Conservation (phyloP, 345 rosid genomes). For the Hypericum perforatum region DNA sequence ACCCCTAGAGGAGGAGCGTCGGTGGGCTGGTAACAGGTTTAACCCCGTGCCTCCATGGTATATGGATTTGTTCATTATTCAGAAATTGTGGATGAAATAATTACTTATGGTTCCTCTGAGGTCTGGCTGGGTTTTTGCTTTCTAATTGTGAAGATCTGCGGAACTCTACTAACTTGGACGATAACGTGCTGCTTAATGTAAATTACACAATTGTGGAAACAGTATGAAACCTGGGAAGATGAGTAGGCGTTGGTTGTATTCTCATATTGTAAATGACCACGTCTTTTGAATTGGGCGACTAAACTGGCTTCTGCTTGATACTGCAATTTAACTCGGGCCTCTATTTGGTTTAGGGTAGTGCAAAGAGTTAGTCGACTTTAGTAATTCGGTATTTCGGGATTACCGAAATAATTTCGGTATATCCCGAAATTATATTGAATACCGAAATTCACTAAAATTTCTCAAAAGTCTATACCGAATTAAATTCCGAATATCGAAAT, state of each 20-base stretch:
- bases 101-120: conserved; percentile 17
- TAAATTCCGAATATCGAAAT: too few species aligned
- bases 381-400: too few species aligned
- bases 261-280: conserved; percentile 29
- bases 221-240: conserved; percentile 17
- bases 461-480: too few species aligned
- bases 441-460: too few species aligned
- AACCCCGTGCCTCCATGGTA: conserved; percentile 31
- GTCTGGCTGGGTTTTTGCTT: conserved; percentile 13
- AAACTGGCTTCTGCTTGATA: background rate
- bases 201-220: conserved; percentile 21
- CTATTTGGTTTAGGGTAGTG: too few species aligned
- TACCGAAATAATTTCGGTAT: too few species aligned
- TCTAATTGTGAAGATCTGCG: conserved; percentile 10
- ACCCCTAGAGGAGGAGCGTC: too few species aligned
- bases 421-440: too few species aligned
- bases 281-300: conserved; percentile 7
- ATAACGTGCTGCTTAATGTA: conserved; percentile 26
- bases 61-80: conserved; percentile 36
- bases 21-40: conserved; percentile 3
- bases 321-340: too few species aligned
- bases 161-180: conserved; percentile 12
- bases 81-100: conserved; percentile 15
- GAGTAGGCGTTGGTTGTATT: conserved; percentile 26
- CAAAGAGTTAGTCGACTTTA: too few species aligned